Base-by-base conservation (phyloP, 768 basidiomycete species). In the Termitomyces sp. region DNA sequence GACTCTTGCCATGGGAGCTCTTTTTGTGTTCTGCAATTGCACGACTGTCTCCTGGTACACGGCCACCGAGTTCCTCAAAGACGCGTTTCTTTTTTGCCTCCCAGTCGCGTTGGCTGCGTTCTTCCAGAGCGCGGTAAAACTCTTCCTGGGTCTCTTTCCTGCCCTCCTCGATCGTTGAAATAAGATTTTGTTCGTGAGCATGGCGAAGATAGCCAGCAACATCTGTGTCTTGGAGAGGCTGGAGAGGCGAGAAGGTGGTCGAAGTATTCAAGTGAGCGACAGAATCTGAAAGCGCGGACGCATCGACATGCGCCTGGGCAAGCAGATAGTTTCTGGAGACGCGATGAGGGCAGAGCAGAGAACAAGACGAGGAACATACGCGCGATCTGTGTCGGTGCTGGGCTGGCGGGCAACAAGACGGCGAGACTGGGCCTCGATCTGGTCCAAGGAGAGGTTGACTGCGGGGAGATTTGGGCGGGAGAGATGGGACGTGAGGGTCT, bases 151-250 rank as follows among this genome's bases (percentile, higher is more conserved):
- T 95, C 63, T 91, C 86, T 61, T 86, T 84, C 43, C 94, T 76
- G 2, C 88, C 89, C 67, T 96, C 92, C 66, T 96, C 94, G 55
- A 98, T 94, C 1, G 94, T 92, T 2, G 91, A 91, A 57, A 96
- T 93, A 55, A 98, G 85, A 61, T 91, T 92, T 69, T 95, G 94
- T 67, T 98, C 94, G 66, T 96, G 92, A 1, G 92, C 90, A 71
- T 94, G 90, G n/a, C 92, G 88, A 24, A 96, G 84, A 68, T 91
- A 95, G n/a, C 92, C 92, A 35, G 90, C 85, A 52, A 96, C 90
- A 67, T 97, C 94, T 0, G 90, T 94, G 74, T 97, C 94, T 66
- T 90, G 88, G n/a, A 96, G 79, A 5, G 92, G 90, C 66, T 93
- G 91, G n/a, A 94, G 76, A 0, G 93, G 92, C 24, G 89, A 84